Conservation (phyloP, 2,329 filamentous ascomycete genomes). For the Aspergillus aculeatus region DNA sequence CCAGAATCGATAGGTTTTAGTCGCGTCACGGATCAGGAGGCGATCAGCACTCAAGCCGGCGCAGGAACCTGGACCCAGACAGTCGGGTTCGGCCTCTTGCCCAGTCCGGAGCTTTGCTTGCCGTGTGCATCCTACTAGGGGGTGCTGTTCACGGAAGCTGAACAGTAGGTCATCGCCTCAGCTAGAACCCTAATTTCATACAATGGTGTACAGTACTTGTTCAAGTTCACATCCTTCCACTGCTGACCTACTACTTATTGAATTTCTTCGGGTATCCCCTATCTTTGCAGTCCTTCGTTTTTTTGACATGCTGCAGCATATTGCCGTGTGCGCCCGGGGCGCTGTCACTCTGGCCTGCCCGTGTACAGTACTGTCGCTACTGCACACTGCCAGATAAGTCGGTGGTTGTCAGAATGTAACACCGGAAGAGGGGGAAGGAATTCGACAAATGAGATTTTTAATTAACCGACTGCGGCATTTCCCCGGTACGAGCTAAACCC, state of each 20-base stretch:
- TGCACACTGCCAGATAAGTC: not conserved
- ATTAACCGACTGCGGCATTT: not conserved
- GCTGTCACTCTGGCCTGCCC: too few species aligned
- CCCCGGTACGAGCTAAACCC: not conserved
- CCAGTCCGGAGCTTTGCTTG: constrained; percentile 1
- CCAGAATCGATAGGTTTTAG: not conserved
- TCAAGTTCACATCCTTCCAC: not conserved
- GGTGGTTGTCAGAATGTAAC: not conserved
- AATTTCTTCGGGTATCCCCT: not conserved
- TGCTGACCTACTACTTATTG: not conserved
- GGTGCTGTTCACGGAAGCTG: not conserved
- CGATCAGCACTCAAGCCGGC: constrained; percentile 22
- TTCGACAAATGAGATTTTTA: not conserved
- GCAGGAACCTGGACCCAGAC: constrained; percentile 32
- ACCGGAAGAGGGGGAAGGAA: not conserved
- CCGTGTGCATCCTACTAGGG: not conserved
- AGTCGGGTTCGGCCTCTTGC: constrained; percentile 24
- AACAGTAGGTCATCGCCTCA: not conserved
- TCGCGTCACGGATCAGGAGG: constrained; percentile 19
- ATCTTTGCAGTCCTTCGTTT: not conserved
- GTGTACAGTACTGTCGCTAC: too few species aligned
- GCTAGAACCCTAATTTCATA: not conserved
- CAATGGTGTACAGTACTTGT: too few species aligned
- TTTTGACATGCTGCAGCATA: not conserved
- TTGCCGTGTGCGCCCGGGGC: not conserved